Evolutionary conservation across 768 basidiomycete genomes (phyloP).

Genomic region (Boletus sensibilis): DNA sequence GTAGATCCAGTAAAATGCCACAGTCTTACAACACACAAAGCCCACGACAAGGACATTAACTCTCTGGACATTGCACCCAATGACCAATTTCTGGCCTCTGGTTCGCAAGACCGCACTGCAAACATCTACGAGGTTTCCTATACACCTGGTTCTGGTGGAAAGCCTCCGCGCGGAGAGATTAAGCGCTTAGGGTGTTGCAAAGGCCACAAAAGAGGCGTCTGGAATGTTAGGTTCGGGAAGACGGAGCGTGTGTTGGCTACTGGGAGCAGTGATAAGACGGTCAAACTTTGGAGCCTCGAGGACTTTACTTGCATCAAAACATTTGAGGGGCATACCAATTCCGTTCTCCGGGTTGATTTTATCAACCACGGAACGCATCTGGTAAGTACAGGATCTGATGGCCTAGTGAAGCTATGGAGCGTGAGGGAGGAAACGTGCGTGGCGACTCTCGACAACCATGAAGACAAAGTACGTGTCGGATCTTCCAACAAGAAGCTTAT

Average conservation of each 20-base stretch:
- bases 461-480: slow-evolving; percentile 75
- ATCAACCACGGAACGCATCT: slow-evolving; percentile 80
- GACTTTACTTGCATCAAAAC: slow-evolving; percentile 94
- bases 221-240: slow-evolving; percentile 87
- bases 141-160: slow-evolving; percentile 36
- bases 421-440: slow-evolving; percentile 84
- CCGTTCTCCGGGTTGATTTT: slow-evolving; percentile 91
- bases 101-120: slow-evolving; percentile 93
- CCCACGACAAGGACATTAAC: slow-evolving; percentile 99
- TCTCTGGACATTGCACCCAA: slow-evolving; percentile 91
- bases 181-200: slow-evolving; percentile 83
- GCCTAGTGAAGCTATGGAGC: slow-evolving; percentile 95
- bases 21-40: slow-evolving; percentile 82
- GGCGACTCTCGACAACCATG: slow-evolving; percentile 92
- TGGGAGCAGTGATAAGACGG: slow-evolving; percentile 92
- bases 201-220: slow-evolving; percentile 96
- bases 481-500: neutral
- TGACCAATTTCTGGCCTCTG: slow-evolving; percentile 84
- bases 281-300: slow-evolving; percentile 92
- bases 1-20: slow-evolving; percentile 50
- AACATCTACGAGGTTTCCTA: slow-evolving; percentile 85
- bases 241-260: slow-evolving; percentile 85
- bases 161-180: slow-evolving; percentile 62
- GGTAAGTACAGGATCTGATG: slow-evolving; percentile 89
- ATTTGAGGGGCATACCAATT: slow-evolving; percentile 98